These are phyloP conservation scores for Aspergillus quadrilineatus DNA, from an alignment of 2,329 filamentous ascomycete species.

Conservation along the genomic window DNA sequence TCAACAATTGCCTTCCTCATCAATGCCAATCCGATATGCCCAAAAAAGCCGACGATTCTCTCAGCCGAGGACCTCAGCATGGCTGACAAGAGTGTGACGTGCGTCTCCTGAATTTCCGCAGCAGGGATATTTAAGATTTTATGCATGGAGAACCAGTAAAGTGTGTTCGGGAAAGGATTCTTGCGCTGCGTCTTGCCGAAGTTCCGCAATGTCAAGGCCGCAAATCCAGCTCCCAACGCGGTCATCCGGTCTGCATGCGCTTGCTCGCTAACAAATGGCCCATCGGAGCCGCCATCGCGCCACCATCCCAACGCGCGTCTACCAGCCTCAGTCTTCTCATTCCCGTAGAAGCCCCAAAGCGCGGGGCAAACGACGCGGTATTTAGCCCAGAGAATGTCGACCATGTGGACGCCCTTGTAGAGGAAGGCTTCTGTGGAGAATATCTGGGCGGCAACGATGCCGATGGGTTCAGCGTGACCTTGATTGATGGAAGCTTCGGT, in stretches of 20 bases:
- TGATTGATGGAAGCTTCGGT: slow-evolving; percentile 64
- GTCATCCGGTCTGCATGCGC: slow-evolving; percentile 80
- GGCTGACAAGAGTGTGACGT: slow-evolving; percentile 67
- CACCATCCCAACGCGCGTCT: slow-evolving; percentile 71
- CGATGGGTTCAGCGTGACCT: slow-evolving; percentile 71
- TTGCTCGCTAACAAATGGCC: slow-evolving; percentile 65
- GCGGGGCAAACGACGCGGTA: slow-evolving; percentile 77
- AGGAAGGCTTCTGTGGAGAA: slow-evolving; percentile 69
- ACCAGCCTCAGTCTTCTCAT: slow-evolving; percentile 69
- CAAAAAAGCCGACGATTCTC: slow-evolving; percentile 78
- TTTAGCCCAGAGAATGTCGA: slow-evolving; percentile 86
- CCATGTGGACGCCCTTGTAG: slow-evolving; percentile 66
- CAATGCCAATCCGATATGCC: slow-evolving; percentile 69
- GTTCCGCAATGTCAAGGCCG: slow-evolving; percentile 77
- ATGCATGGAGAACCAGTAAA: slow-evolving; percentile 81
- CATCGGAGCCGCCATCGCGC: slow-evolving; percentile 51
- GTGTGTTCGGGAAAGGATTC: slow-evolving; percentile 73
- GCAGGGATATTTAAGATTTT: slow-evolving; percentile 73
- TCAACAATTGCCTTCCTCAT: slow-evolving; percentile 71
- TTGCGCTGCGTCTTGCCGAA: slow-evolving; percentile 67
- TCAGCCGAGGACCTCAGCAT: slow-evolving; percentile 72
- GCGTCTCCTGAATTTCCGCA: slow-evolving; percentile 67
- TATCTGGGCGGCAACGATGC: slow-evolving; percentile 71
- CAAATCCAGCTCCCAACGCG: slow-evolving; percentile 79
- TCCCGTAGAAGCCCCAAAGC: slow-evolving; percentile 78